A percentile compares a stretch with the other conserved stretches of the same genome.
phyloP scores from a whole-genome alignment of 2,329 filamentous ascomycete genomes.

The Samsoniella hepiali region DNA sequence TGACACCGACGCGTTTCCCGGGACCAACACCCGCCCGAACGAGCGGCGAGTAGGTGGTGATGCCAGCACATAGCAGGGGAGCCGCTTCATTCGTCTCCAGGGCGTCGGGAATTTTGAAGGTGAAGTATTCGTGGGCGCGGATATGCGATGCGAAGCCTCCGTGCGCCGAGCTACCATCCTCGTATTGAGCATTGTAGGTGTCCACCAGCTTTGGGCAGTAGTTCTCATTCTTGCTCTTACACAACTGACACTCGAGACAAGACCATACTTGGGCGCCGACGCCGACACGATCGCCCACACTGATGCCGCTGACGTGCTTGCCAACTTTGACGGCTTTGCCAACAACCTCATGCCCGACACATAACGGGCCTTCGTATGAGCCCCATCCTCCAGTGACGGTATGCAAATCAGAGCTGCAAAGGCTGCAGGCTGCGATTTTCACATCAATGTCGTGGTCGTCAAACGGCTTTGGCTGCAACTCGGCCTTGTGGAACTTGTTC shows the following conservation, averaged over 20 bases:
- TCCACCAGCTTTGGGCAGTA: conserved; percentile 48
- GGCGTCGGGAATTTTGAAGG: conserved; percentile 54
- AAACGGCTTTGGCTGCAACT: conserved; percentile 38
- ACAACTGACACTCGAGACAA: conserved; percentile 50
- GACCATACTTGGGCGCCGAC: conserved; percentile 59
- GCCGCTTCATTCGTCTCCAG: conserved; percentile 50
- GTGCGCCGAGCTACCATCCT: conserved; percentile 55
- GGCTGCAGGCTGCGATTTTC: conserved; percentile 66
- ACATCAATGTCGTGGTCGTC: conserved; percentile 51
- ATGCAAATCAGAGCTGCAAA: conserved; percentile 61
- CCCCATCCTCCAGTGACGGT: conserved; percentile 57
- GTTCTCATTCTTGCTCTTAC: conserved; percentile 48
- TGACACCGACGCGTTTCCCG: conserved; percentile 67
- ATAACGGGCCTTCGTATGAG: conserved; percentile 44
- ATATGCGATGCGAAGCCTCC: conserved; percentile 59
- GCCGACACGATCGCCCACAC: conserved; percentile 62
- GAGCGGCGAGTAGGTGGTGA: conserved; percentile 70
- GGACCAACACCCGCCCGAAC: conserved; percentile 64
- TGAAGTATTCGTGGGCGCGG: conserved; percentile 55
- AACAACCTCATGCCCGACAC: conserved; percentile 58
- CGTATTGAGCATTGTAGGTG: conserved; percentile 56
- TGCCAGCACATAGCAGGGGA: conserved; percentile 74
- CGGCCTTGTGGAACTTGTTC: conserved; percentile 38
- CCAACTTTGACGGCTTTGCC: conserved; percentile 52
- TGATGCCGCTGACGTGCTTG: conserved; percentile 44